phyloP scores from a whole-genome alignment of 1,139 yeast species.

The Hansenula sp. region DNA sequence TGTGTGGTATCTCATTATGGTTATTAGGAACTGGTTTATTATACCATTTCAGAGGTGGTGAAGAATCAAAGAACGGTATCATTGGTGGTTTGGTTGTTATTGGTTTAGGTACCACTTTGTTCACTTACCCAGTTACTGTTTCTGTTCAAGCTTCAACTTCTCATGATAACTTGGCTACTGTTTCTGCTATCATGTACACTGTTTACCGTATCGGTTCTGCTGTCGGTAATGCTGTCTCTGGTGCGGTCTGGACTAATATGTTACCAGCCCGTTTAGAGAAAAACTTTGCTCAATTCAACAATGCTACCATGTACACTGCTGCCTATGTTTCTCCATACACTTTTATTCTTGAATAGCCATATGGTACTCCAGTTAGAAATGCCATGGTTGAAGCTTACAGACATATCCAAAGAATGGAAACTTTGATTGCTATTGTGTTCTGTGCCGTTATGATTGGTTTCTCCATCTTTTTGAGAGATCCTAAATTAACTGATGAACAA shows the following conservation, averaged over 20 bases:
- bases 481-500: slow-evolving; percentile 33
- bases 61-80: slow-evolving; percentile 47
- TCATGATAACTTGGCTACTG: slow-evolving; percentile 64
- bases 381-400: slow-evolving; percentile 57
- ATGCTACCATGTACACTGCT: slow-evolving; percentile 33
- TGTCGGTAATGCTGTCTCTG: slow-evolving; percentile 43
- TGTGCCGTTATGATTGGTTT: slow-evolving; percentile 47
- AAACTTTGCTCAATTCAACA: slow-evolving; percentile 11
- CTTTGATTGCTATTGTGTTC: slow-evolving; percentile 54
- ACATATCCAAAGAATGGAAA: slow-evolving; percentile 53
- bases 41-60: slow-evolving; percentile 52
- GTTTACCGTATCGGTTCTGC: slow-evolving; percentile 61
- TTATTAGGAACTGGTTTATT: slow-evolving; percentile 56
- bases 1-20: slow-evolving; percentile 55
- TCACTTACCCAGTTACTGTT: slow-evolving; percentile 64
- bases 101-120: slow-evolving; percentile 73
- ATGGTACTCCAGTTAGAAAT: slow-evolving; percentile 59
- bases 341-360: slow-evolving; percentile 42
- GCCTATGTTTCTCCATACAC: slow-evolving; percentile 56
- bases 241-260: slow-evolving; percentile 61
- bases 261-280: slow-evolving; percentile 23
- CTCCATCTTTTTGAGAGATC: slow-evolving; percentile 53
- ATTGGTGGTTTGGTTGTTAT: slow-evolving; percentile 63
- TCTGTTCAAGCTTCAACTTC: slow-evolving; percentile 59
- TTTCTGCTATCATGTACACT: slow-evolving; percentile 52